Evolutionary conservation across 805 yeast genomes (phyloP), one percentile per base, ranked within the genome.

Genomic region (Ogataea chonburiensis): DNA sequence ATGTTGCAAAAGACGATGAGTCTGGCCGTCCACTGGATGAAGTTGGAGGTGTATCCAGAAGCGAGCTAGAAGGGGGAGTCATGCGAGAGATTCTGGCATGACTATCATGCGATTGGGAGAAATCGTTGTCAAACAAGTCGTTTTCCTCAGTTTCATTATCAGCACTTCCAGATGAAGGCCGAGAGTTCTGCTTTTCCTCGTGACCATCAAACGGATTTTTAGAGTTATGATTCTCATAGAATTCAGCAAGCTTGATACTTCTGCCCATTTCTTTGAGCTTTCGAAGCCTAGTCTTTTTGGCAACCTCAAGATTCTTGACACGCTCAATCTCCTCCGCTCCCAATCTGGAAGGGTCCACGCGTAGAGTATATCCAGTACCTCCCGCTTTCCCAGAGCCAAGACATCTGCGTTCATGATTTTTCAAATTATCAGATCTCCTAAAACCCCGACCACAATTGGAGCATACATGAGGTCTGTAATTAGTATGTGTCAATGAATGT

Each of bases 391-490:
- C 37, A 11, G 53, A 46, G 15, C 41, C 41, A 14, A 47, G 45
- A 28, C 58, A 53, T 24, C 55, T 45, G 13, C 48, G 42, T 30
- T 51, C 47, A 30, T 55, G 60, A 18, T 49, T 52, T 28, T 46
- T 53, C 38, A 55, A 32, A 30, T 55, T 54, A 30, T 54, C 60
- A 1, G 60, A 53, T 30, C 59, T 40, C 31, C 55, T 48, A 34
- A 55, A 55, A 10, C 55, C 53, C 12, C 52, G 40, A 3, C 54
- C 53, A 43, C 60, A 55, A 18, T 41, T 44, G 6, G 45, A 34
- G 40, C 60, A 55, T 14, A 42, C 43, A 31, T 48, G 56, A 12
- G 56, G 58, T 28, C 58, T 39, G 27, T 50, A 49, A 25, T 54
- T 51, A 3, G 53, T 47, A 33, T 55, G 60, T 0, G 54, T 52